Base-by-base conservation (phyloP, 495 filamentous ascomycete genomes). In the Penicillium coprophilum region DNA sequence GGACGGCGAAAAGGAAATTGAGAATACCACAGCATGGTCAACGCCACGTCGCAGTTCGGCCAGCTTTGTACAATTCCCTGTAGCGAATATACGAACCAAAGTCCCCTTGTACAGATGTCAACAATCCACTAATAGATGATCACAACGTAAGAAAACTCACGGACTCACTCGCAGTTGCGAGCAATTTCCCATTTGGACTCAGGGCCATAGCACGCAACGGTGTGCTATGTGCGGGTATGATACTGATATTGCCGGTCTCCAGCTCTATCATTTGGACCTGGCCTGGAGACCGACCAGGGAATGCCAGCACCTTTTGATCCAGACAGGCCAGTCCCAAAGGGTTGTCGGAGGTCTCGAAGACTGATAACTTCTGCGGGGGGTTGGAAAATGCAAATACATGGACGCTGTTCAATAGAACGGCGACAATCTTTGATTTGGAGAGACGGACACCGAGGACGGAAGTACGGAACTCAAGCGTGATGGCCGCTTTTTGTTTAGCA, bases 191-290 rank as follows among this genome's bases (percentile, higher is more conserved):
- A 65, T 95, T 87, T 0, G 76, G 80, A 58, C 89, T 96, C 34
- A 98, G 71, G 32, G 85, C 80, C 66, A 97, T 78, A n/a, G 91
- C 90, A 47, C 87, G 79, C 28, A 98, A 71, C 2, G 87, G 81
- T 3, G 88, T 84, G 24, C 86, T 83, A 70, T 98, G 94, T 2
- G 95, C 94, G 1, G 93, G 93, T 46, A 97, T 89, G 70, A 98
- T 96, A 71, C 87, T 96, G 55, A 97, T 89, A 61, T 90, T 94
- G 34, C 88, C 87, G 4, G 83, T 90, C 24, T 80, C 79, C 36
- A 96, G 69, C 67, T 95, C 88, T 45, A 96, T 88, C 20, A 98
- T 69, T 65, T 96, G 92, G n/a, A 97, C 87, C 60, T 98, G 94
- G 21, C 95, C 94, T 1, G 83, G 74, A 6, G 88, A 91, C 40